Evolutionary conservation across 1,284 basidiomycete species (phyloP), one percentile per base, ranked within the genome.

Genomic region (Malassezia obtusa): DNA sequence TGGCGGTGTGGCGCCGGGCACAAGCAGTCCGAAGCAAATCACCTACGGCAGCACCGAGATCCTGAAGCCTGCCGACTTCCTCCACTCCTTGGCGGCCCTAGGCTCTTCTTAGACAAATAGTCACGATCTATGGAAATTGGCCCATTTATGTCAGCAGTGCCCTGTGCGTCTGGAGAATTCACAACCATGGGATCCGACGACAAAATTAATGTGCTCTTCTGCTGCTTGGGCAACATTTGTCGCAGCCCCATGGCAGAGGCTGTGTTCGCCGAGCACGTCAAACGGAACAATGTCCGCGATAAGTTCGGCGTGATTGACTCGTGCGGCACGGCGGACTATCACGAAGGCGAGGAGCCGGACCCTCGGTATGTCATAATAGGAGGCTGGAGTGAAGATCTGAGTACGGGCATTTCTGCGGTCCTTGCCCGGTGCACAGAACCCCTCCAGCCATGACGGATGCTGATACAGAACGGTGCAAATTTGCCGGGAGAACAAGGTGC

Each of bases 11-110:
- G 75, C 70, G n/a, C 71, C 72, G 3, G 75, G 74, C 2, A 40
- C 45, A 4, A 41, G 31, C 14, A 31, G 33, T 37, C 22, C 57
- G 17, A 5, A 65, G 63, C 53, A 81, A 81, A 83, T 98, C 45
- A 87, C 88, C 25, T 98, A 98, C 73, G 94, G 94, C 12, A 86
- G 87, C 21, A 98, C 94, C 11, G 94, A 98, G 74, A 90, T 99
- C 45, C 71, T 94, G 48, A 86, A 88, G 63, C 92, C 94, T 10
- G 81, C 81, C 67, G 83, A 83, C 47, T 98, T 99, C 72, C 79
- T 98, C 21, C 73, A 77, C 31, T 77, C 83, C 12, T 69, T 92
- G 61, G 82, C 57, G 1, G 44, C 37, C 1, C 30, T 52, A 26
- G 50, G 55, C 12, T 12, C 12, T 21, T 5, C 22, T 14, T 49